These are phyloP conservation scores for Chamaenerion angustifolium DNA, from an alignment of 345 rosid species.

Conservation along the genomic window DNA sequence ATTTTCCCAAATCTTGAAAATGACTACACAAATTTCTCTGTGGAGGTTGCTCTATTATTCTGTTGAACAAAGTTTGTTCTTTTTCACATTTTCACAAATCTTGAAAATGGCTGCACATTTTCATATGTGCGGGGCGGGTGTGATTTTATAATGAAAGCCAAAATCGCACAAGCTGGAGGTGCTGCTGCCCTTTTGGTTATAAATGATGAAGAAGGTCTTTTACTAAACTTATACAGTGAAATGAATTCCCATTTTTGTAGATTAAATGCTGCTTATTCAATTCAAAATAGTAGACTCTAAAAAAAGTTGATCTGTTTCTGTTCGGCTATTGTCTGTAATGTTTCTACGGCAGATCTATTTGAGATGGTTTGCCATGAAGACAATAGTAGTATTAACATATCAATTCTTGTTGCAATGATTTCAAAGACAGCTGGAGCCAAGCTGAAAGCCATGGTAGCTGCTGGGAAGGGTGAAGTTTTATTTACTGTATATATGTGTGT, in stretches of 20 bases:
- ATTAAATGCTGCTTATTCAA: no score
- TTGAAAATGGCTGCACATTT: constrained; percentile 34
- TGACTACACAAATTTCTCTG: constrained; percentile 53
- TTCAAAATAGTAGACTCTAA: no score
- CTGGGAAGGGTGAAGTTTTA: constrained; percentile 24
- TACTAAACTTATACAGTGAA: not conserved
- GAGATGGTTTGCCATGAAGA: constrained; percentile 69
- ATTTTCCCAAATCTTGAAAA: constrained; percentile 49
- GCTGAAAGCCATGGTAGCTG: constrained; percentile 39
- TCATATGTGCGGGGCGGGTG: constrained; percentile 68
- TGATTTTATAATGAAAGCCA: constrained; percentile 53
- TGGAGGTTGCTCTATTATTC: constrained; percentile 25
- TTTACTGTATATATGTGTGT: not conserved
- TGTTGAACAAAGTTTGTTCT: no score
- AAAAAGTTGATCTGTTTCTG: no score
- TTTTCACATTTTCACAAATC: not conserved
- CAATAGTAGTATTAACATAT: constrained; percentile 37
- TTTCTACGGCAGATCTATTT: constrained; percentile 33
- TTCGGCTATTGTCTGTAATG: no score
- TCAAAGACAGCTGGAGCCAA: constrained; percentile 57
- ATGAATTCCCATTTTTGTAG: not conserved
- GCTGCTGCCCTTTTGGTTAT: constrained; percentile 69
- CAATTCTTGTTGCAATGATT: constrained; percentile 67
- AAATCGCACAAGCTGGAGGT: constrained; percentile 67
- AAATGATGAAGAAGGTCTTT: constrained; percentile 70